Evolutionary conservation across 768 basidiomycete species (phyloP).

Genomic region (Pisolithus tinctorius): DNA sequence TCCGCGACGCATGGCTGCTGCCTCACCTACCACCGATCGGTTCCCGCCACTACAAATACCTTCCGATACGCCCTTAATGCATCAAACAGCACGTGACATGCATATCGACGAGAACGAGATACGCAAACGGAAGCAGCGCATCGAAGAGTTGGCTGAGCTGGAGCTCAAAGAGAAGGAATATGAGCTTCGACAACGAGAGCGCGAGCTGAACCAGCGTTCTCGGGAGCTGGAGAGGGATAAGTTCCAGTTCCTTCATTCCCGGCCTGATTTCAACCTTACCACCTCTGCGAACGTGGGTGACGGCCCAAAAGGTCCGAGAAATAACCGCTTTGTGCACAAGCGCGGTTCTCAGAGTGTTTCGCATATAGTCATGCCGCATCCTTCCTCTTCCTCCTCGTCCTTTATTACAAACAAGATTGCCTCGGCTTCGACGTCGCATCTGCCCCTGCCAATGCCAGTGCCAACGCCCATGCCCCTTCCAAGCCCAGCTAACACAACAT

Average conservation of each 20-base stretch:
- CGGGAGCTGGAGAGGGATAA: conserved; percentile 56
- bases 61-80: conserved; percentile 14
- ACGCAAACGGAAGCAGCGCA: conserved; percentile 31
- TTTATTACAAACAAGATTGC: background rate
- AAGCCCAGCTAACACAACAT: conserved; percentile 5
- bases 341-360: conserved; percentile 25
- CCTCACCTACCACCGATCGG: conserved; percentile 29
- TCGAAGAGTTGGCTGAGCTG: conserved; percentile 45
- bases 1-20: conserved; percentile 30
- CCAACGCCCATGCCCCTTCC: conserved; percentile 5
- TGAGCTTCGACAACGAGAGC: conserved; percentile 45
- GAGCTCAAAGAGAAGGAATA: conserved; percentile 53
- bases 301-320: conserved; percentile 21
- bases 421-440: background rate
- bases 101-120: conserved; percentile 18
- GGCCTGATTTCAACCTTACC: conserved; percentile 13
- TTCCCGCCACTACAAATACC: conserved; percentile 12
- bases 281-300: conserved; percentile 21
- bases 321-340: conserved; percentile 19
- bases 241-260: conserved; percentile 32
- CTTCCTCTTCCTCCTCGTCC: conserved; percentile 7
- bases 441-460: conserved; percentile 5
- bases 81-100: conserved; percentile 12
- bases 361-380: conserved; percentile 15
- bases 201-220: conserved; percentile 45